Percentiles rank a stretch among this genome's conserved stretches.
Evolutionary conservation across 768 basidiomycete genomes (phyloP).

Genomic region (Termitomyces sp.): DNA sequence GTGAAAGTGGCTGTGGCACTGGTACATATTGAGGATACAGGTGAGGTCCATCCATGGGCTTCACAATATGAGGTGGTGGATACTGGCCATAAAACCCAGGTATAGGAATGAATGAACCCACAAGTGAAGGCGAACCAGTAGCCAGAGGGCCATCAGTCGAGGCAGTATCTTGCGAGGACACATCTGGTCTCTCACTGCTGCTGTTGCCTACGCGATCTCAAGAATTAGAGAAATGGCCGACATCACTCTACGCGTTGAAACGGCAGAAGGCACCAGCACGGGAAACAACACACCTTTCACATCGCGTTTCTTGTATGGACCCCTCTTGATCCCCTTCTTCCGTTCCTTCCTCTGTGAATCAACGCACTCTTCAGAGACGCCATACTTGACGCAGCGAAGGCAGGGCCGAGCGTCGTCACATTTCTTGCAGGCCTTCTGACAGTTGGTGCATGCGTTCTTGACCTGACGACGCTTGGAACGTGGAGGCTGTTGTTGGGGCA

Average conservation of each 20-base stretch:
- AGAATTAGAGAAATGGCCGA: constrained; percentile 36
- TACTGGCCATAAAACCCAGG: constrained; percentile 55
- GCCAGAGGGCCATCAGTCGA: constrained; percentile 36
- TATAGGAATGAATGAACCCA: constrained; percentile 50
- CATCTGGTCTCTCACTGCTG: constrained; percentile 39
- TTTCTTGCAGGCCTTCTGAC: constrained; percentile 90
- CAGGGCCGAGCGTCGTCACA: constrained; percentile 91
- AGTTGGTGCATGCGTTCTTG: constrained; percentile 89
- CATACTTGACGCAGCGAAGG: constrained; percentile 89
- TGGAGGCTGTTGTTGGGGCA: constrained; percentile 42
- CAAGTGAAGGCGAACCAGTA: constrained; percentile 38
- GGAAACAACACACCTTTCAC: constrained; percentile 63
- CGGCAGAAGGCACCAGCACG: constrained; percentile 9
- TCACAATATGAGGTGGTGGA: constrained; percentile 39
- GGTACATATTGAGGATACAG: constrained; percentile 34
- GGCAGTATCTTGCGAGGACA: constrained; percentile 35
- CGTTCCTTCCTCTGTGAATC: constrained; percentile 92
- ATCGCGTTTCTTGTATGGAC: constrained; percentile 95
- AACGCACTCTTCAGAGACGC: constrained; percentile 79
- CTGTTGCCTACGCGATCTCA: constrained; percentile 56
- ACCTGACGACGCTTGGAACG: constrained; percentile 82
- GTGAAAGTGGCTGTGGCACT: constrained; percentile 15
- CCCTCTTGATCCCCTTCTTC: constrained; percentile 81
- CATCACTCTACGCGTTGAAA: constrained; percentile 20
- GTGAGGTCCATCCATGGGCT: constrained; percentile 47